Conservation (phyloP, 371 early-diverging fungal species). For the Phascolomyces articulosus region DNA sequence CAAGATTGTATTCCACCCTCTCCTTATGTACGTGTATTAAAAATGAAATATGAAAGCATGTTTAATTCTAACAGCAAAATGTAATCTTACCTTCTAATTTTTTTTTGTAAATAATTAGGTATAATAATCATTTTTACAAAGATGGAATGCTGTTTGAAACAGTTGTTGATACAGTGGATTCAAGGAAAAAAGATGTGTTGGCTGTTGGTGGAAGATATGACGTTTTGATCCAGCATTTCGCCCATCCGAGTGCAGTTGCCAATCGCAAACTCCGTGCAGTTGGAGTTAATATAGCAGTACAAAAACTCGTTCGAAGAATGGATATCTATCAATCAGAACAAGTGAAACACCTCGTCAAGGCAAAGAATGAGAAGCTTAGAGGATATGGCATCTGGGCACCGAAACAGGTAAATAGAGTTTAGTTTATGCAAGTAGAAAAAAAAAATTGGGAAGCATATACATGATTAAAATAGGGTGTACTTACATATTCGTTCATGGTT, state of each 20-base stretch:
- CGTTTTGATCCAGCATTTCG: slow-evolving; percentile 49
- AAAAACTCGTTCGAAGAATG: slow-evolving; percentile 70
- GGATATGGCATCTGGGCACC: slow-evolving; percentile 70
- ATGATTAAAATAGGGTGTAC: too few relatives aligned
- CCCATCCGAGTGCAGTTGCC: slow-evolving; percentile 41
- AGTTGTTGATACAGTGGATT: slow-evolving; percentile 53
- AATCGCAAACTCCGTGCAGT: slow-evolving; percentile 69
- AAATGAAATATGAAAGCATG: too few relatives aligned
- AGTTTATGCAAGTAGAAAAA: too few relatives aligned
- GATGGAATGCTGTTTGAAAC: slow-evolving; percentile 80
- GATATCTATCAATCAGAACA: slow-evolving; percentile 71
- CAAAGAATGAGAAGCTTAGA: slow-evolving; percentile 61
- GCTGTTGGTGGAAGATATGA: slow-evolving; percentile 92
- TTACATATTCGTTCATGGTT: too few relatives aligned
- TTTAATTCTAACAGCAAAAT: background rate
- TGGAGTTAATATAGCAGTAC: slow-evolving; percentile 82
- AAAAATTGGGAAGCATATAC: too few relatives aligned
- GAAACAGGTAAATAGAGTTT: slow-evolving; percentile 34
- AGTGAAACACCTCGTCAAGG: slow-evolving; percentile 51
- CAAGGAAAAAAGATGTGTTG: slow-evolving; percentile 71
- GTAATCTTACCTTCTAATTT: background rate
- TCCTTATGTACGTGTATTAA: slow-evolving; percentile 56
- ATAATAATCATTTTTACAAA: slow-evolving; percentile 76
- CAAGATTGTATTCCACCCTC: slow-evolving; percentile 67
- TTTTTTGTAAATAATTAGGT: slow-evolving; percentile 31